Base-by-base conservation (phyloP, 176 grass and related monocot genomes). In the Neostapfia colusana region DNA sequence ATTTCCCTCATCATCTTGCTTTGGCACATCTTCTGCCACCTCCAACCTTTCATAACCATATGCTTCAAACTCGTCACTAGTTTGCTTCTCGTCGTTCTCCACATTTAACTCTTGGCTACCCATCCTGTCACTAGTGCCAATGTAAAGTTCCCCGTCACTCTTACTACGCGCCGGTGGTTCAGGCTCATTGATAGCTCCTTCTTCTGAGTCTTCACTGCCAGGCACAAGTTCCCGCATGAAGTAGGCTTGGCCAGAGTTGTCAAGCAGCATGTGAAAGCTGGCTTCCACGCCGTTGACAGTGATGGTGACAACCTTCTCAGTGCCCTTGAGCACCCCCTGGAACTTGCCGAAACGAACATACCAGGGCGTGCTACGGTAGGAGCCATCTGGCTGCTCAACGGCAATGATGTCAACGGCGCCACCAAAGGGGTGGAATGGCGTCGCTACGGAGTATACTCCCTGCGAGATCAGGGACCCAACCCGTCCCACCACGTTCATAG, bases 321-420 rank as follows among this genome's bases (percentile, higher is more conserved):
- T 85, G 6, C 89, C 89, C 80, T 95, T 99, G 84, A 99, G 89
- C 59, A 99, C 92, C 11, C 95, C 95, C 84, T 95, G 95, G 70
- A 99, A 99, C 86, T 99, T 99, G 63, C 95, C 95, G 62, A 99
- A 99, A 4, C 95, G 89, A n/a, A 99, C 95, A 6, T 99, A 99
- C 95, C 95, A 99, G 12, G 95, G 95, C n/a, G 92, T 99, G 76
- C 73, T 99, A 34, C 92, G 85, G 75, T 92, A 99, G 0, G 95
- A 92, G n/a, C 95, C 95, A 79, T 99, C 95, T 28, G 85, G 89
- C 79, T 99, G 95, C 83, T 92, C 89, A 57, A 99, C 95, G 1
- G 79, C 95, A 50, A 99, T 89, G 27, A 99, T 90, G 83, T 99
- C 95, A 6, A 99, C 95, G 0, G 95, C 95, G 4, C 95, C 95